Percentiles rank a stretch among this genome's conserved stretches.
Conservation (phyloP, 139 green algal genomes). For the Deuterostichococcus epilithicus region DNA sequence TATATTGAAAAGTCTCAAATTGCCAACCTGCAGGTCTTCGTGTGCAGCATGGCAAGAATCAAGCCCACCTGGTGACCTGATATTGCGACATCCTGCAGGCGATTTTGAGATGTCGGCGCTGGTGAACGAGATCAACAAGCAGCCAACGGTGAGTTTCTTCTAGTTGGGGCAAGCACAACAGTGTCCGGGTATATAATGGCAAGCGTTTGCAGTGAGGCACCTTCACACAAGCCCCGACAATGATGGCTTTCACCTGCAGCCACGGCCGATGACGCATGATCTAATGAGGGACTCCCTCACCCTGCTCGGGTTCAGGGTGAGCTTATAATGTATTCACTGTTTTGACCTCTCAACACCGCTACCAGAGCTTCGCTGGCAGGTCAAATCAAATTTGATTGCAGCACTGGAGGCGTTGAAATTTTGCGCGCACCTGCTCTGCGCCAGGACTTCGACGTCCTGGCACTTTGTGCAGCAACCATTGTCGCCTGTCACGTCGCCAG, state of each 20-base stretch:
- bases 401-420: not conserved
- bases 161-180: not conserved
- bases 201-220: no score
- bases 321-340: not conserved
- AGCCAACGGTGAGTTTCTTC: slow-evolving; percentile 18
- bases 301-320: slow-evolving; percentile 40
- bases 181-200: not conserved
- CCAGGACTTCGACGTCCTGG: no score
- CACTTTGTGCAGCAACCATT: not conserved
- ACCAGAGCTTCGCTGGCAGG: not conserved
- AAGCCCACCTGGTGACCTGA: not conserved
- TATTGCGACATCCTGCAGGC: slow-evolving; percentile 15
- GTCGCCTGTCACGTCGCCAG: slow-evolving; percentile 1
- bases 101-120: slow-evolving; percentile 48
- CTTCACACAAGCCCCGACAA: no score
- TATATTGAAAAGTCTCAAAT: not conserved
- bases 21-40: not conserved
- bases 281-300: slow-evolving; percentile 57
- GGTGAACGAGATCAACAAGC: slow-evolving; percentile 45
- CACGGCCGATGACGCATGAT: slow-evolving; percentile 57
- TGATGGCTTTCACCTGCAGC: slow-evolving; percentile 19
- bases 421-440: no score
- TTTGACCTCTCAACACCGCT: not conserved
- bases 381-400: not conserved
- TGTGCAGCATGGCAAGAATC: not conserved